Base-by-base conservation (phyloP, 805 yeast genomes). In the Barnettozyma californica region DNA sequence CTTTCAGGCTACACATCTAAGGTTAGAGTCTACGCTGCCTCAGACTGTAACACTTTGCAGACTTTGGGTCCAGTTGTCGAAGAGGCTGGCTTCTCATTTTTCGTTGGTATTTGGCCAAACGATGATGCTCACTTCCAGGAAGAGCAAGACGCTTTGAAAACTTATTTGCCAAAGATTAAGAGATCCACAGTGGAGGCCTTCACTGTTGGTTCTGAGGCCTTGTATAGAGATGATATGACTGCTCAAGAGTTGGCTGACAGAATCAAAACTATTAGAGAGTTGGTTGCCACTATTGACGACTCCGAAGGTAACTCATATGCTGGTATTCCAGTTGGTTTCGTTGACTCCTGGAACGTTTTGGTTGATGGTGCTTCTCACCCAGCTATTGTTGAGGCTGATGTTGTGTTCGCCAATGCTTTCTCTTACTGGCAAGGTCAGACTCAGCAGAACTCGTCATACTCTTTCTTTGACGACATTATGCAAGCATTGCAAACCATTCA, bases 371-470 rank as follows among this genome's bases (percentile, higher is more conserved):
- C 75, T 57, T 74, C 83, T 55, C 60, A 70, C 45, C 79, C 84
- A 23, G 96, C 86, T 48, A 83, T 92, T 64, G 60, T 80, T 67
- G 91, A 89, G 45, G 74, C 95, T 43, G 98, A 92, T 68, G 74
- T 88, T 61, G 81, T 90, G 53, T 86, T 84, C 67, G 95, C 96
- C 63, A 92, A 92, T 66, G 97, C 97, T 44, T 92, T 92, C 79
- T 87, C 97, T 9, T 92, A 91, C 83, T 92, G 98, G 98, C 98
- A 92, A 75, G 97, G 97, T 40, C 97, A 90, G 75, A 77, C 89
- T 57, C 78, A 77, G 78, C 63, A 68, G 44, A 91, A 91, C 68
- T 80, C 97, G 25, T 81, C 96, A 16, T 87, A 80, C 77, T 89
- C 97, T 2, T 92, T 91, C 84, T 80, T 89, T 58, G 97, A 91